Evolutionary conservation across 208 protist genomes (phyloP), one percentile per base, ranked within the genome.

Genomic region (Crithidia sp.): DNA sequence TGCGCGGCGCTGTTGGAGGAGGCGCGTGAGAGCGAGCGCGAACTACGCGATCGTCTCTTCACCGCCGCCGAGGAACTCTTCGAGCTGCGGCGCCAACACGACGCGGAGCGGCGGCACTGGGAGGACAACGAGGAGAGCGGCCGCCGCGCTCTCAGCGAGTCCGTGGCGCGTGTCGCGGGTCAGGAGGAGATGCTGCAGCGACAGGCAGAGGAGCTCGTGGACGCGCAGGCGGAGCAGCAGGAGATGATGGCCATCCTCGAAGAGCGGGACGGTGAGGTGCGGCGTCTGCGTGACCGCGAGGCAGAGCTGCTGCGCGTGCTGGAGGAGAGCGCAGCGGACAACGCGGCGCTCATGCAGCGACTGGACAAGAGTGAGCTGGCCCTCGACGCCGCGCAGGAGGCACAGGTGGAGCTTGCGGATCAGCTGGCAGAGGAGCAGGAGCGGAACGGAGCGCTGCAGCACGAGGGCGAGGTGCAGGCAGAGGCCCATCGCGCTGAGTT

Each of bases 1-100:
- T 90, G 91, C 75, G 83, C 87, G 7, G 50, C 19, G 5, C 58
- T 91, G 28, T 76, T 94, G n/a, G 82, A 86, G 41, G 79, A 67
- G 36, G 79, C 89, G 13, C 83, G 89, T 0, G 80, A 81, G 40
- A 83, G 82, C 9, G 89, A 94, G 74, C 73, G 76, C 9, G 67
- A 77, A 12, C 54, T 80, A 7, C 79, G 83, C 4, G 74, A 87
- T 9, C 53, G 82, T 10, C 69, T 94, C 8, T 76, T 83, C n/a
- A 28, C 44, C 8, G 36, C 81, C 2, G 86, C 89, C 63, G 80
- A 91, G 57, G 73, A 87, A 39, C 65, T 86, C 7, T 65, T 44
- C 17, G 68, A 73, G 47, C 17, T 73, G 47, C 68, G n/a, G 9
- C 55, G 49, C 28, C 6, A 36, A 17, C 68, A 73, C 58, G 58